phyloP scores from a whole-genome alignment of 805 yeast species.

The Ogataea salicorniae region DNA sequence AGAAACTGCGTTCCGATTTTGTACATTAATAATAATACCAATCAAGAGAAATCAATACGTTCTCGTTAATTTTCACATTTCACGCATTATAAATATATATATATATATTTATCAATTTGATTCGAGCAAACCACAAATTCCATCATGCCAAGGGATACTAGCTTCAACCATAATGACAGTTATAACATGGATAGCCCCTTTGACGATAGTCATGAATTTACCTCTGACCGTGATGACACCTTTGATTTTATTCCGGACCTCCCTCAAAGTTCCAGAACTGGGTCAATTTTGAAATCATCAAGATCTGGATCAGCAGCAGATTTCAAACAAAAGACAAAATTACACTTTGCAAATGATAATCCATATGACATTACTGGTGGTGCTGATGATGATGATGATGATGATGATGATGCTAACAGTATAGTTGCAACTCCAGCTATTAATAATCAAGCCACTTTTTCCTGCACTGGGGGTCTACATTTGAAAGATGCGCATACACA shows the following conservation, averaged over 20 bases:
- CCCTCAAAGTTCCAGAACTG: neutral
- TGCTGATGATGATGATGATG: slow-evolving; percentile 3
- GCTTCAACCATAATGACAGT: neutral
- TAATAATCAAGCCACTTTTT: slow-evolving; percentile 11
- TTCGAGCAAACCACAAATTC: no score
- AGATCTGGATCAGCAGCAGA: neutral
- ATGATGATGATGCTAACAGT: slow-evolving; percentile 8
- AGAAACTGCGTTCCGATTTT: no score
- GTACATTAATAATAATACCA: no score
- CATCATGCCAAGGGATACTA: neutral
- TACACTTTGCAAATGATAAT: slow-evolving; percentile 5
- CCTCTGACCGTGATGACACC: neutral
- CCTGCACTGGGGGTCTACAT: slow-evolving; percentile 3
- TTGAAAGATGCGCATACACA: slow-evolving; percentile 23
- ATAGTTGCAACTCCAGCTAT: slow-evolving; percentile 24
- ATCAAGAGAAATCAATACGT: no score
- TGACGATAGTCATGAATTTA: slow-evolving; percentile 8
- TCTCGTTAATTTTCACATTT: no score
- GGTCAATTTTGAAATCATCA: slow-evolving; percentile 1
- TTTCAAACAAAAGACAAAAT: neutral
- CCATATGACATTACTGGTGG: neutral
- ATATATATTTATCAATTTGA: no score
- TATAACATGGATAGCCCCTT: slow-evolving; percentile 8
- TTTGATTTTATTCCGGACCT: neutral
- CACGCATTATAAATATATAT: no score